Evolutionary conservation across 2,329 filamentous ascomycete species (phyloP).

Genomic region (Hypoxylon sp.): DNA sequence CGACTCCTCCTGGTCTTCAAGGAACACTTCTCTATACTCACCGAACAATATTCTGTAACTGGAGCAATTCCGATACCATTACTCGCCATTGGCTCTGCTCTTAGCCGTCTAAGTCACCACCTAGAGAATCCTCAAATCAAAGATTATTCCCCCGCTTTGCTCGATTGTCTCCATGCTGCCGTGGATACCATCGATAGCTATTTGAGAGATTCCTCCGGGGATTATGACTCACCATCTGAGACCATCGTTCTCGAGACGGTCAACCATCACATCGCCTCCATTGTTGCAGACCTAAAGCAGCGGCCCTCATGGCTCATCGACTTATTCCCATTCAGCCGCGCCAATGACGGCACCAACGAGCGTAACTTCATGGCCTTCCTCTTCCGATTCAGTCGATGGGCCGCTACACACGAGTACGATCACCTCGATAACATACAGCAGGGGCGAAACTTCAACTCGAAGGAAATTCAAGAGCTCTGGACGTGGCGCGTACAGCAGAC

Average conservation of each 20-base stretch:
- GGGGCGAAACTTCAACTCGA: background rate
- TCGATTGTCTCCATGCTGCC: slow-evolving; percentile 15
- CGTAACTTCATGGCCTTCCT: slow-evolving; percentile 19
- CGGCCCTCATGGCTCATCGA: slow-evolving; percentile 29
- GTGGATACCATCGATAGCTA: slow-evolving; percentile 10
- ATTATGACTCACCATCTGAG: slow-evolving; percentile 19
- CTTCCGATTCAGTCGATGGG: slow-evolving; percentile 20
- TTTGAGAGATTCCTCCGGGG: background rate
- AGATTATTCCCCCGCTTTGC: slow-evolving; percentile 22
- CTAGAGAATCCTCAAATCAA: slow-evolving; percentile 6
- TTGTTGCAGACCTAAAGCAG: slow-evolving; percentile 22
- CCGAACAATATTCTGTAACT: slow-evolving; percentile 52
- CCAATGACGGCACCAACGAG: slow-evolving; percentile 22
- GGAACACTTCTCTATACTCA: slow-evolving; percentile 57
- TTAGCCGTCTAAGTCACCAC: background rate
- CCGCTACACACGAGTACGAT: background rate
- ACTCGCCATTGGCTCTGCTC: slow-evolving; percentile 8
- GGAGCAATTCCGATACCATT: slow-evolving; percentile 51
- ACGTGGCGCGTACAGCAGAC: background rate
- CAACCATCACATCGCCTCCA: slow-evolving; percentile 17
- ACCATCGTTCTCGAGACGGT: slow-evolving; percentile 25
- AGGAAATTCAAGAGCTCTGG: slow-evolving; percentile 1
- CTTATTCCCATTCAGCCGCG: slow-evolving; percentile 11
- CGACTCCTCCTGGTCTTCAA: slow-evolving; percentile 51
- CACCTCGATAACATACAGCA: background rate